These are phyloP conservation scores for Corylus americana DNA, from an alignment of 306 rosid genomes.

Conservation along the genomic window DNA sequence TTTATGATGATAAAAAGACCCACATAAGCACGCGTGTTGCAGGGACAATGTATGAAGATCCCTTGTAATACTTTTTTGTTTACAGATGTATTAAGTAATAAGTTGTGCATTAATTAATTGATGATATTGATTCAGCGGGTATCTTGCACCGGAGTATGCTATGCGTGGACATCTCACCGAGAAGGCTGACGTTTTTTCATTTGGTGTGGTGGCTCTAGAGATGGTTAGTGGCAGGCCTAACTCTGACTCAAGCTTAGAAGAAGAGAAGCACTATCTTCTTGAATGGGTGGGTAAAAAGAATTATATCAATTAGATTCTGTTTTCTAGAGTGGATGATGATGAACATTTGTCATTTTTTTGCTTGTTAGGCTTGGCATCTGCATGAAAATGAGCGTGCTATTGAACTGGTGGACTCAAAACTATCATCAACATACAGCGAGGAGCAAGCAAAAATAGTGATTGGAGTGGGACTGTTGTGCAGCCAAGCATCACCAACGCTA, in stretches of 20 bases:
- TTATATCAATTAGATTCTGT: conserved; percentile 4
- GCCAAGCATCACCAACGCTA: conserved; percentile 57
- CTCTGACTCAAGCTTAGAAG: conserved; percentile 59
- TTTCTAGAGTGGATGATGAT: not conserved
- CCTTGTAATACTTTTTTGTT: not conserved
- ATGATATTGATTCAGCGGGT: conserved; percentile 53
- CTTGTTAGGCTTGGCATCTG: conserved; percentile 64
- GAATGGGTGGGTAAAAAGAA: conserved; percentile 78
- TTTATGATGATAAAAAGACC: conserved; percentile 73
- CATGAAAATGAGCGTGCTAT: conserved; percentile 44
- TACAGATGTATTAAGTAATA: not conserved
- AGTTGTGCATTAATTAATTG: conserved; percentile 2
- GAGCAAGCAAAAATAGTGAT: conserved; percentile 53
- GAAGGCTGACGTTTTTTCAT: conserved; percentile 83
- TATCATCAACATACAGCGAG: conserved; percentile 36
- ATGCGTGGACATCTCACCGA: conserved; percentile 92
- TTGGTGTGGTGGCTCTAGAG: conserved; percentile 86
- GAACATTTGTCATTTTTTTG: not conserved
- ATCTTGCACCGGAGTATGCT: conserved; percentile 90
- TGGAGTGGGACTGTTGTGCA: conserved; percentile 58
- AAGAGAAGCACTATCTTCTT: conserved; percentile 66
- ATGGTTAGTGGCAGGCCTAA: conserved; percentile 75
- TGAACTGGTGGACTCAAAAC: conserved; percentile 48
- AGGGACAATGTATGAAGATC: conserved; percentile 68
- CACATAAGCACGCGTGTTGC: conserved; percentile 83